A percentile compares a stretch with the other conserved stretches of the same genome.
phyloP scores from a whole-genome alignment of 352 stramenopile genomes.

The Phytopythium helicoides region DNA sequence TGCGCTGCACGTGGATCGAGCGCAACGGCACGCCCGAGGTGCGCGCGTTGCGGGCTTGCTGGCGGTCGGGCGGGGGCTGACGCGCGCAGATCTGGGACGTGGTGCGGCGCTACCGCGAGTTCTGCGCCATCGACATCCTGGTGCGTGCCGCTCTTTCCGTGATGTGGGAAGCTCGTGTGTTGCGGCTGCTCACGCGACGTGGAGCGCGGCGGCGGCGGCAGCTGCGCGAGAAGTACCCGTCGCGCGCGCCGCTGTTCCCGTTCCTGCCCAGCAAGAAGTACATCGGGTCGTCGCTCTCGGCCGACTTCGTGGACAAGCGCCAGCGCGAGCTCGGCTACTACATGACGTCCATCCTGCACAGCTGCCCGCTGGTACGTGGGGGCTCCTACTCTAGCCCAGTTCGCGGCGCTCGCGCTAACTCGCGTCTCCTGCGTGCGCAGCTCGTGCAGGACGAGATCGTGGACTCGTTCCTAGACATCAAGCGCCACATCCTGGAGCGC shows the following conservation, averaged over 20 bases:
- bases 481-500: slow-evolving; percentile 76
- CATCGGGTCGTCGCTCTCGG: slow-evolving; percentile 80
- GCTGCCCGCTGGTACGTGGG: slow-evolving; percentile 56
- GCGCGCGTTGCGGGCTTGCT: neutral
- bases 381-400: neutral
- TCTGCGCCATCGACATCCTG: slow-evolving; percentile 83
- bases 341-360: slow-evolving; percentile 83
- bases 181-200: no score
- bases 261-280: slow-evolving; percentile 86
- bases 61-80: neutral
- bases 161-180: no score
- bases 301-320: slow-evolving; percentile 85
- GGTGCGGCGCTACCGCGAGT: slow-evolving; percentile 80
- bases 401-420: no score
- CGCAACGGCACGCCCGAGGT: slow-evolving; percentile 46
- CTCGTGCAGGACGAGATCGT: slow-evolving; percentile 86
- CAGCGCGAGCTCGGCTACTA: slow-evolving; percentile 87
- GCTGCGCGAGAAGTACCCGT: slow-evolving; percentile 85
- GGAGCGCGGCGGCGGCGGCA: no score
- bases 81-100: slow-evolving; percentile 73
- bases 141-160: slow-evolving; percentile 21
- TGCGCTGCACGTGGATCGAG: slow-evolving; percentile 76
- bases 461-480: slow-evolving; percentile 88
- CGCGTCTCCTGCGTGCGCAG: no score
- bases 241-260: slow-evolving; percentile 65